Evolutionary conservation across 139 green algal species (phyloP).

Genomic region (Chlamydomonas schloesseri): DNA sequence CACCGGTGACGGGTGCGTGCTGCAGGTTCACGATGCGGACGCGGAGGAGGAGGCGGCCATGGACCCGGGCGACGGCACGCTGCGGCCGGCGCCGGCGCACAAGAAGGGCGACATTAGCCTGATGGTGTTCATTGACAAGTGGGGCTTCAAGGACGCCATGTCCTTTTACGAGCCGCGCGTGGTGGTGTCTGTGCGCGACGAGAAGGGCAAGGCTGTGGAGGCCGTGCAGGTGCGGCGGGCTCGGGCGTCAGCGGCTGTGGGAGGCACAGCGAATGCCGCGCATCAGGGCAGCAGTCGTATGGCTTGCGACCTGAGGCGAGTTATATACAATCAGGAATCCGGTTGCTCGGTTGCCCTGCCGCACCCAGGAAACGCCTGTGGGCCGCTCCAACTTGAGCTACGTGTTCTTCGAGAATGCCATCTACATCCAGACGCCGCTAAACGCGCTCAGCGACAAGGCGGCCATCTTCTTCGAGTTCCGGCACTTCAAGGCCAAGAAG

Average conservation of each 20-base stretch:
- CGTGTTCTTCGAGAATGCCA: slow-evolving; percentile 67
- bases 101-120: slow-evolving; percentile 52
- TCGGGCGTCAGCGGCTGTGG: no score
- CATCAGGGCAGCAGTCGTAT: no score
- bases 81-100: slow-evolving; percentile 49
- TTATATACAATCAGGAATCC: no score
- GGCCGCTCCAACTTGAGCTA: slow-evolving; percentile 50
- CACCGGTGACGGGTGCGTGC: no score
- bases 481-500: slow-evolving; percentile 81
- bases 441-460: slow-evolving; percentile 50
- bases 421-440: slow-evolving; percentile 73
- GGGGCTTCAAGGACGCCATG: slow-evolving; percentile 73
- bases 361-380: slow-evolving; percentile 62
- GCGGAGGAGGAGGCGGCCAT: background rate
- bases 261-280: no score
- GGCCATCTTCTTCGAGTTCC: slow-evolving; percentile 84
- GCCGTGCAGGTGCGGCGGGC: slow-evolving; percentile 50
- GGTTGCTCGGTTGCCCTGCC: no score
- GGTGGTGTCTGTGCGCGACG: slow-evolving; percentile 64
- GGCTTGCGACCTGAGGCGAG: no score
- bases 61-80: slow-evolving; percentile 24
- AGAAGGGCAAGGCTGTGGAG: slow-evolving; percentile 63
- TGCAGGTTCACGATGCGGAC: slow-evolving; percentile 4
- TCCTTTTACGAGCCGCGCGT: slow-evolving; percentile 66
- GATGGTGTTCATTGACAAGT: slow-evolving; percentile 62